Percentiles rank a stretch among this genome's conserved stretches.
These are phyloP conservation scores for Blepharisma undulans DNA, from an alignment of 169 alveolate species.

Conservation along the genomic window DNA sequence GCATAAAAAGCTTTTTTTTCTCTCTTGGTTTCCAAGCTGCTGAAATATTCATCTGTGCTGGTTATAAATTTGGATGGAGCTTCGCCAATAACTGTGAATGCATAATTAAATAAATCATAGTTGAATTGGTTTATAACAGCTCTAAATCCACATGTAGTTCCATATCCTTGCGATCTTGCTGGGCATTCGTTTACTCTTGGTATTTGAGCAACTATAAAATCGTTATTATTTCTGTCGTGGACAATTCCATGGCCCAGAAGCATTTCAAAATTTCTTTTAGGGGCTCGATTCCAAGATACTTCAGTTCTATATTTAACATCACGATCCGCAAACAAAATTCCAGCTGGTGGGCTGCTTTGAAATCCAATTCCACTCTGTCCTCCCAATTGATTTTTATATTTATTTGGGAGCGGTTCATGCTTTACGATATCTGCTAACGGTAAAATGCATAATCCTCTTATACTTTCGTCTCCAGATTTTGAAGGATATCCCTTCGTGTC, in stretches of 20 bases:
- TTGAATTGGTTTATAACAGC: not conserved
- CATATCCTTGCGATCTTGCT: not conserved
- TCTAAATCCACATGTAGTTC: not conserved
- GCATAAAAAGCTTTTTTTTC: not conserved
- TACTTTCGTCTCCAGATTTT: not conserved
- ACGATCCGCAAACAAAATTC: not conserved
- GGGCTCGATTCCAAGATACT: not conserved
- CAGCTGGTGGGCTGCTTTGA: not conserved
- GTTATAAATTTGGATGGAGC: not conserved
- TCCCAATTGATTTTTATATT: not conserved
- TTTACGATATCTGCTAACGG: not conserved
- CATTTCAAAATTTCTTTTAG: not conserved
- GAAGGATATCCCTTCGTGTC: not conserved
- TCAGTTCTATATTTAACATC: not conserved
- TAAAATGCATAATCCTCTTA: not conserved
- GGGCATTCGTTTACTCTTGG: not conserved
- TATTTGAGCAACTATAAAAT: not conserved
- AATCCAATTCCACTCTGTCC: not conserved
- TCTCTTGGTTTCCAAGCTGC: not conserved
- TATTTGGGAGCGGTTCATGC: not conserved
- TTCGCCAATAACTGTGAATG: not conserved
- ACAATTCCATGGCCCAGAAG: not conserved
- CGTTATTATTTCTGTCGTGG: not conserved
- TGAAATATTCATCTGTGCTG: not conserved
- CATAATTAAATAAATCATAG: not conserved